phyloP scores from a whole-genome alignment of 768 basidiomycete genomes.

The Leucosporidium yakuticum region DNA sequence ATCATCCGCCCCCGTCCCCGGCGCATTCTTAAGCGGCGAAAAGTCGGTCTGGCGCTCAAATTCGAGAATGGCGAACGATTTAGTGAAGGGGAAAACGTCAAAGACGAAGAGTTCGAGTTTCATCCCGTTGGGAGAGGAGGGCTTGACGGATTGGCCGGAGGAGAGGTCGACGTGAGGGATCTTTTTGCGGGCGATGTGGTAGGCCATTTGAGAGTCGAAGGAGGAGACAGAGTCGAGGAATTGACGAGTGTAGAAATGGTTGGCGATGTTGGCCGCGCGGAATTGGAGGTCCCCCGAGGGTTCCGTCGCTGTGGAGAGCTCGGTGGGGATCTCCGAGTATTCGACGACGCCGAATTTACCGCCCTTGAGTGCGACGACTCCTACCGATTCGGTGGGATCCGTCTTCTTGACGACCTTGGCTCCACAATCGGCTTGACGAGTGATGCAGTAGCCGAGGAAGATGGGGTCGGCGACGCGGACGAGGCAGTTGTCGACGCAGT shows the following conservation, averaged over 20 bases:
- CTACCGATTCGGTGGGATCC: conserved; percentile 80
- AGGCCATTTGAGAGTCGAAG: conserved; percentile 83
- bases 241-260: conserved; percentile 89
- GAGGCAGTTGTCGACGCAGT: conserved; percentile 98
- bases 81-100: conserved; percentile 68
- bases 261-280: conserved; percentile 94
- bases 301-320: conserved; percentile 68
- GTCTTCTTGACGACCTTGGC: conserved; percentile 94
- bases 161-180: conserved; percentile 72
- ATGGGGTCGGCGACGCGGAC: conserved; percentile 94
- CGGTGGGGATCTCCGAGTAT: conserved; percentile 88
- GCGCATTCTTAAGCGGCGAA: conserved; percentile 94
- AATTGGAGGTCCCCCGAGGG: conserved; percentile 71
- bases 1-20: conserved; percentile 81
- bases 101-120: conserved; percentile 98
- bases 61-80: conserved; percentile 77
- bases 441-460: conserved; percentile 91
- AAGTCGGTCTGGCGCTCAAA: conserved; percentile 85
- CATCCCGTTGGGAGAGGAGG: conserved; percentile 91
- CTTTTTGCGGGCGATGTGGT: conserved; percentile 98
- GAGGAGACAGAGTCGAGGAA: conserved; percentile 71
- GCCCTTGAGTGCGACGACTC: conserved; percentile 82
- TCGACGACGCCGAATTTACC: conserved; percentile 86
- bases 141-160: conserved; percentile 66
- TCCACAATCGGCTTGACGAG: conserved; percentile 79